Base-by-base conservation (phyloP, 352 stramenopile species). In the Globisporangium canariense region DNA sequence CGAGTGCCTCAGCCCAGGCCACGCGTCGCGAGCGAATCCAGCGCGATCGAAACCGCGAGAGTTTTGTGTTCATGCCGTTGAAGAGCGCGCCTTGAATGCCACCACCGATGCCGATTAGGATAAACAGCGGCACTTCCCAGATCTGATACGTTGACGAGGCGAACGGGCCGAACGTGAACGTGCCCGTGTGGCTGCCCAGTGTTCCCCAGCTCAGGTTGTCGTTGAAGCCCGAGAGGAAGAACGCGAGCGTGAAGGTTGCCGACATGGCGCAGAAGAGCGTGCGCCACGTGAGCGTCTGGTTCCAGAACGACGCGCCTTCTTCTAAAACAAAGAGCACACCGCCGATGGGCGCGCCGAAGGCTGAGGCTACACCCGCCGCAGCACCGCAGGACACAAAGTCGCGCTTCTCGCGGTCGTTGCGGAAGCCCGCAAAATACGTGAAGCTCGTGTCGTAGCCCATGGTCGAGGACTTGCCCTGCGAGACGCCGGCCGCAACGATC, bases 301-400 rank as follows among this genome's bases (percentile, higher is more conserved):
- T 96, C 97, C 97, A 99, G 77, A 99, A 99, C 14, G 92, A 98
- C 6, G 97, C 94, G 49, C 96, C 96, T 80, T 99, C 98, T 75
- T 99, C 98, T 5, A 99, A 71, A 13, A 90, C 92, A 63, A 99
- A 99, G 13, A 99, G 64, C 47, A 99, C 96, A 55, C 98, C 98
- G 53, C 98, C 98, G 60, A 99, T 99, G 1, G 98, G 98, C 11
- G 97, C 96, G 25, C 94, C 95, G 65, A 99, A 99, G 5, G 98
- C 98, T 2, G 97, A 95, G 2, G 95, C 94, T 0, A 99, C 97
- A 68, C 98, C 98, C 7, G 97, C 97, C n/a, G 98, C 97, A 18
- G 97, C 96, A 62, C 98, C 98, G 74, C 96, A 98, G 28, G 96
- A 97, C 32, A 99, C 97, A 70, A 99, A 99, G 65, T 99, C 97